Evolutionary conservation across 2,329 filamentous ascomycete species (phyloP), one percentile per base, ranked within the genome.

Genomic region (Xylariaceae sp.): DNA sequence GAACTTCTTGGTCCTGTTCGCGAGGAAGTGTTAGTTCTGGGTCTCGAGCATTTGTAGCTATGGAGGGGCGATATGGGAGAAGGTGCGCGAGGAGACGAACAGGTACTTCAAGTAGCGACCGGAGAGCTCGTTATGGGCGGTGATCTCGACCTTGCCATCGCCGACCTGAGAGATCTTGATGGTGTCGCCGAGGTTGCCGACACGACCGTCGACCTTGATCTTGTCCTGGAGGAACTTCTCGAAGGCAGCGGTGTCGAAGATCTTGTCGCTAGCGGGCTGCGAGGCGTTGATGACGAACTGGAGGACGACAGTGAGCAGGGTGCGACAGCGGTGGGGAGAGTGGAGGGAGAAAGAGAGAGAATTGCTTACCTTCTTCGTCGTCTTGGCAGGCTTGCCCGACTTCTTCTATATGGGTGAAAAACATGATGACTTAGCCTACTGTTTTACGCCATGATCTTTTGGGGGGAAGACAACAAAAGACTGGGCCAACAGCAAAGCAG

Each of bases 191-290:
- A 98, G 87, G 85, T 98, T 97, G 65, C 91, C 91, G 68, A 92
- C 91, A 70, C 90, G 92, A 78, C 92, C 92, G 63, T 96, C 93
- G 64, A 98, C 90, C 88, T 98, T 98, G 85, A 98, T 95, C 78
- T 88, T 90, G 77, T 97, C 93, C 83, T 96, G 91, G 56, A 98
- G 88, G 87, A 98, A 98, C 85, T 97, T 97, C 80, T 96, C 91
- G 74, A 98, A 98, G 63, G 91, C 91, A 66, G 88, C 84, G 72
- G 95, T 85, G 74, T 98, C 93, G 84, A 98, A 97, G 83, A 98
- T 98, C 86, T 97, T 97, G 83, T 98, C 93, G 79, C 83, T 88
- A 64, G 91, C 91, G 66, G 93, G 93, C 79, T 97, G 92, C 67
- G 88, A 91, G 74, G 91, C 92, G 80, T 98, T 95, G 88, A 98